These are phyloP conservation scores for Umbilicus rupestris DNA, from an alignment of 164 flowering plant genomes.

Conservation along the genomic window DNA sequence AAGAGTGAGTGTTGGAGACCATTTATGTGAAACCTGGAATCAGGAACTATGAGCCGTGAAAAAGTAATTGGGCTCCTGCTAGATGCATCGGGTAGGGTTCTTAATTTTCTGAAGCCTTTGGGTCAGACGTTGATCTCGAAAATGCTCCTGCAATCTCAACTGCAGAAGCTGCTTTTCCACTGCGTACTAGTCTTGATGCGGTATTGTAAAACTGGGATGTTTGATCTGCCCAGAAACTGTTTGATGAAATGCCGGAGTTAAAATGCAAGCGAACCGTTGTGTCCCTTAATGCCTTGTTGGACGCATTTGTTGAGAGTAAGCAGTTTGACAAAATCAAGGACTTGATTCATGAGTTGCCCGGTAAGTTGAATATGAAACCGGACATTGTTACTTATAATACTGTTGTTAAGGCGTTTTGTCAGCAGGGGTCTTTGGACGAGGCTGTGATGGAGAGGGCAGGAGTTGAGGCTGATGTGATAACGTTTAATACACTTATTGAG, in stretches of 20 bases:
- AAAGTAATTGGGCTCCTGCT: conserved; percentile 53
- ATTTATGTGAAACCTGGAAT: conserved; percentile 47
- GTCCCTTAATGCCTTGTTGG: conserved; percentile 42
- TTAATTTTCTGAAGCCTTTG: conserved; percentile 28
- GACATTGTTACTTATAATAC: conserved; percentile 33
- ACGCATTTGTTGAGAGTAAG: conserved; percentile 24
- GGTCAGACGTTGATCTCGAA: conserved; percentile 49
- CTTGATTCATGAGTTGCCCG: conserved; percentile 25
- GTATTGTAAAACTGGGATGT: conserved; percentile 34
- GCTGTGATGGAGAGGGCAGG: conserved; percentile 32
- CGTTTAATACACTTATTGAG: conserved; percentile 34
- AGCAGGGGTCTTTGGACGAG: conserved; percentile 26
- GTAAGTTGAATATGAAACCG: conserved; percentile 18
- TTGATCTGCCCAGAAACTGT: conserved; percentile 36
- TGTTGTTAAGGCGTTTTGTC: conserved; percentile 27
- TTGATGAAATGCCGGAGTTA: conserved; percentile 44
- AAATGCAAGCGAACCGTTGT: conserved; percentile 27
- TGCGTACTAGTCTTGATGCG: conserved; percentile 26
- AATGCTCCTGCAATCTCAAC: conserved; percentile 75
- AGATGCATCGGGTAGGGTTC: conserved; percentile 37
- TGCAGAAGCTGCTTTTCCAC: conserved; percentile 67
- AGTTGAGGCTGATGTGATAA: conserved; percentile 26
- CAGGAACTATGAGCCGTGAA: conserved; percentile 45
- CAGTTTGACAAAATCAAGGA: conserved; percentile 21
- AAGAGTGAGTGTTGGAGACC: conserved; percentile 54